Conservation (phyloP, 1,284 basidiomycete genomes). For the Butyriboletus appendiculatus region DNA sequence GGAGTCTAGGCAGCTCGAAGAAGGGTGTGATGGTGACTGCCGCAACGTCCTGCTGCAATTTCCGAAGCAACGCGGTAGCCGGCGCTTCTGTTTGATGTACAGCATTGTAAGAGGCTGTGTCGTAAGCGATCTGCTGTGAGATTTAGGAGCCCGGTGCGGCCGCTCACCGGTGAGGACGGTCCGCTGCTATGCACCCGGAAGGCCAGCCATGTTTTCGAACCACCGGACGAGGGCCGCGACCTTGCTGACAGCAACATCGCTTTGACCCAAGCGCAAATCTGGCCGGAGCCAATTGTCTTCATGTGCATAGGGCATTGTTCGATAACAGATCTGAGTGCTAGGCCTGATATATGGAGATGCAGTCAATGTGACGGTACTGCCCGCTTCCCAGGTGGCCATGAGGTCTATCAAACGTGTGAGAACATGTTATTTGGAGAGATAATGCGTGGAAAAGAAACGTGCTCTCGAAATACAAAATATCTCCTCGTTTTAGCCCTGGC, state of each 20-base stretch:
- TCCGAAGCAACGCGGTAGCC: constrained; percentile 28
- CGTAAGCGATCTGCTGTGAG: constrained; percentile 12
- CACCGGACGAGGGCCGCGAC: constrained; percentile 67
- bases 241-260: constrained; percentile 64
- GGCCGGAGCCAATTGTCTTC: constrained; percentile 64
- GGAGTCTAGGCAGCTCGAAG: constrained; percentile 20
- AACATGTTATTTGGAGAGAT: constrained; percentile 8
- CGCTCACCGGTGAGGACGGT: constrained; percentile 13
- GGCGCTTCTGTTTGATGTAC: constrained; percentile 29
- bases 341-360: constrained; percentile 67
- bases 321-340: constrained; percentile 66
- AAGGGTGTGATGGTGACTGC: constrained; percentile 22
- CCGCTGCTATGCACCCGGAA: constrained; percentile 29
- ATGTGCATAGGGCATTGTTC: constrained; percentile 66
- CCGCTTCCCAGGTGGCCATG: constrained; percentile 44
- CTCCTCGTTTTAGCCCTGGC: constrained; percentile 59
- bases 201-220: constrained; percentile 68
- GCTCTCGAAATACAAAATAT: constrained; percentile 69
- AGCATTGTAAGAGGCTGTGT: constrained; percentile 20
- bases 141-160: constrained; percentile 15
- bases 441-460: constrained; percentile 30
- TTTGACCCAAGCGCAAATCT: constrained; percentile 67
- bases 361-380: constrained; percentile 47
- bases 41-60: constrained; percentile 19
- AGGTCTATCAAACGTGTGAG: constrained; percentile 46